Conservation (phyloP, 163 green algal species). For the Chloroidium sp. region DNA sequence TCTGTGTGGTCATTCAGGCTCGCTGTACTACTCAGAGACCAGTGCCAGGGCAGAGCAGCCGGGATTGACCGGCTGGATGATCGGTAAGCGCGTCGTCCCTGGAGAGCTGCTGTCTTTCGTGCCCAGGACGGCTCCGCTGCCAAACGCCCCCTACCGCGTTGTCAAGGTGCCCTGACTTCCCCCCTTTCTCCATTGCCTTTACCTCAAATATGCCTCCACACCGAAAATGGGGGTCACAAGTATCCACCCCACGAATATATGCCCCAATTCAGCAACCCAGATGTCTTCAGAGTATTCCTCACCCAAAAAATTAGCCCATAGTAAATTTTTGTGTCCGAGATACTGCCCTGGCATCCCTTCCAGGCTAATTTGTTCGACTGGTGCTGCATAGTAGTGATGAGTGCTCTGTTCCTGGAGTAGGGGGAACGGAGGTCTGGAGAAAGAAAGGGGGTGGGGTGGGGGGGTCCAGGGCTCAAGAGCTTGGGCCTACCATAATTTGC, state of each 20-base stretch:
- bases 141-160: conserved; percentile 14
- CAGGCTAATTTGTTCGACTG: background rate
- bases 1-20: background rate
- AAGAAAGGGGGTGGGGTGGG: background rate
- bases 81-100: conserved; percentile 26
- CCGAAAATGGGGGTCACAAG: too few species aligned
- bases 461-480: background rate
- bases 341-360: background rate
- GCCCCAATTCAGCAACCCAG: background rate
- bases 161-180: conserved; percentile 21
- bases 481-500: too few species aligned
- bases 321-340: background rate
- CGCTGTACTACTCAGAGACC: background rate
- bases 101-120: conserved; percentile 42
- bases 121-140: conserved; percentile 5
- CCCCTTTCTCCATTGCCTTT: background rate
- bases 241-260: too few species aligned
- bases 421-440: background rate
- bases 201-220: too few species aligned
- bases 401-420: background rate
- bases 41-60: background rate
- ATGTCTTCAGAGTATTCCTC: background rate
- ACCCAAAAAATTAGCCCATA: background rate
- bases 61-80: conserved; percentile 33
- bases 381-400: background rate